Percentiles rank a stretch among this genome's conserved stretches.
Conservation (phyloP, 371 early-diverging fungal species). For the Mucor plumbeus region DNA sequence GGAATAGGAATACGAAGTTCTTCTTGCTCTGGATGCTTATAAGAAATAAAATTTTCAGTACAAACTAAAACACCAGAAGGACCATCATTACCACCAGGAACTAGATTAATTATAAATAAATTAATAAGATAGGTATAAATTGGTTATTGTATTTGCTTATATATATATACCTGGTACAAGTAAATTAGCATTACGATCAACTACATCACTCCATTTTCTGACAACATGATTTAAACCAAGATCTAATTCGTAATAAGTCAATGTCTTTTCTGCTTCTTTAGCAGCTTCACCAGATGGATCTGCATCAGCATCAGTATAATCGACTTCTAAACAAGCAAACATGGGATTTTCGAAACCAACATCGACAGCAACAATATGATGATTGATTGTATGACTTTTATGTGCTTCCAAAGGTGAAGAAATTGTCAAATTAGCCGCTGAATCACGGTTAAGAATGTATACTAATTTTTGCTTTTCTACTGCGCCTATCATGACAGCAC, state of each 20-base stretch:
- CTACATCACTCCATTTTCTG: slow-evolving; percentile 88
- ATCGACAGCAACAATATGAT: slow-evolving; percentile 87
- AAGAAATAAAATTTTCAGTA: slow-evolving; percentile 88
- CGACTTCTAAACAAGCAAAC: slow-evolving; percentile 93
- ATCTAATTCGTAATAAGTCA: slow-evolving; percentile 97
- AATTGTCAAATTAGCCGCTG: slow-evolving; percentile 84
- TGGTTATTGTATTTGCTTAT: not conserved
- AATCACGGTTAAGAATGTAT: slow-evolving; percentile 94
- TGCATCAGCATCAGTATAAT: slow-evolving; percentile 85
- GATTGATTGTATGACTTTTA: slow-evolving; percentile 78
- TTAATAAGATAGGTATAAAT: not conserved
- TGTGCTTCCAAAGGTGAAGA: slow-evolving; percentile 97
- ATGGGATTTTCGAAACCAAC: slow-evolving; percentile 98
- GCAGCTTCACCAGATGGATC: slow-evolving; percentile 83
- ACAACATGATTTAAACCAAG: slow-evolving; percentile 98
- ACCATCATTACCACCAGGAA: slow-evolving; percentile 94
- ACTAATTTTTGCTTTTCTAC: slow-evolving; percentile 95
- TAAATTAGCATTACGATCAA: slow-evolving; percentile 79
- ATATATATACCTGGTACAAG: slow-evolving; percentile 72
- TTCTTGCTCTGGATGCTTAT: slow-evolving; percentile 77
- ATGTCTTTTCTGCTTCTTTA: slow-evolving; percentile 75
- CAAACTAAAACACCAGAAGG: slow-evolving; percentile 97
- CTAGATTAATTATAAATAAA: slow-evolving; percentile 29
- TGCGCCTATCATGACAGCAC: slow-evolving; percentile 95
- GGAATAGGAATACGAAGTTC: slow-evolving; percentile 85